Percentiles rank a stretch among this genome's conserved stretches.
These are phyloP conservation scores for Geoglossum cookeanum DNA, from an alignment of 2,329 filamentous ascomycete species.

Conservation along the genomic window DNA sequence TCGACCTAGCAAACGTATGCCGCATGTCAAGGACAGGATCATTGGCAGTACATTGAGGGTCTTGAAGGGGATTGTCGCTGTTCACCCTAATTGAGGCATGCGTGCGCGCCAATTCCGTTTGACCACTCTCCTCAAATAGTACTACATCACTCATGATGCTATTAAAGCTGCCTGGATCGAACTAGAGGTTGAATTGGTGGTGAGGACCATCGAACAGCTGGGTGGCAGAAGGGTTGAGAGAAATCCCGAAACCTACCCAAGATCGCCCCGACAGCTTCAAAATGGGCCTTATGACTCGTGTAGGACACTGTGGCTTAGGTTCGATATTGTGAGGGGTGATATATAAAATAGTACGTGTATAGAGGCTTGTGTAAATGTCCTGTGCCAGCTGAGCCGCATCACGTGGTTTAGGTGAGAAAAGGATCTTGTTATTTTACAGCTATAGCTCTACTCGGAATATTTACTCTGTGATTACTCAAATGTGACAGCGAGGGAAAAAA, in stretches of 20 bases:
- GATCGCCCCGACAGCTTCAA: neutral
- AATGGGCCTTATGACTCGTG: neutral
- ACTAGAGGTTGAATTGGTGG: neutral
- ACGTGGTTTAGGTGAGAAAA: neutral
- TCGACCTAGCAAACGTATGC: conserved; percentile 2
- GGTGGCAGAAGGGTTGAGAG: neutral
- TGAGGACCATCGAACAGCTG: neutral
- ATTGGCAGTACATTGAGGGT: neutral
- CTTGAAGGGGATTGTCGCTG: neutral
- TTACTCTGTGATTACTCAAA: neutral
- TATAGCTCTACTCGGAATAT: neutral
- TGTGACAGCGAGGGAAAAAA: neutral
- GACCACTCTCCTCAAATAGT: neutral
- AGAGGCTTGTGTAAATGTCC: neutral
- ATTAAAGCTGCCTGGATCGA: neutral
- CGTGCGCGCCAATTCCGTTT: neutral
- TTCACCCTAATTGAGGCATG: neutral
- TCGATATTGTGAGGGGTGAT: neutral
- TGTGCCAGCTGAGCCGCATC: neutral
- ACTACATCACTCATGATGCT: conserved; percentile 1
- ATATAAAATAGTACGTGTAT: neutral
- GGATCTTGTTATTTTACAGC: neutral
- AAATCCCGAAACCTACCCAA: neutral
- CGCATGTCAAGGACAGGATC: neutral
- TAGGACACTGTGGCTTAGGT: neutral